These are phyloP conservation scores for Populus hybrid DNA, from an alignment of 441 rosid genomes.

Conservation along the genomic window DNA sequence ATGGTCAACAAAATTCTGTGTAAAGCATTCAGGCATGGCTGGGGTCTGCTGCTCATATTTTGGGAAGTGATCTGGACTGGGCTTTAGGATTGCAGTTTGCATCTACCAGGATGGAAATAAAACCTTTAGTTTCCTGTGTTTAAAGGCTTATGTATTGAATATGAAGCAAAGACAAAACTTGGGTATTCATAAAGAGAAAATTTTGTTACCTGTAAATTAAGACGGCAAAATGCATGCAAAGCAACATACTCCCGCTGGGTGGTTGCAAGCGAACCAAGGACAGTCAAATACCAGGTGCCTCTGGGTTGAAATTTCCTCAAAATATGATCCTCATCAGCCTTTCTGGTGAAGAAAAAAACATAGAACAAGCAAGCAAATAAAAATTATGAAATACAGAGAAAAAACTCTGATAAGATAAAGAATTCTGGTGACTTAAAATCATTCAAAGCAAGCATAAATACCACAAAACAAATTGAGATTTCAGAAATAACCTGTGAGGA, in stretches of 20 bases:
- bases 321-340: slow-evolving; percentile 78
- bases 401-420: not conserved
- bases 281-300: slow-evolving; percentile 82
- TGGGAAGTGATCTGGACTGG: slow-evolving; percentile 93
- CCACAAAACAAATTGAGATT: not conserved
- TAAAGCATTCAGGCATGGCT: slow-evolving; percentile 92
- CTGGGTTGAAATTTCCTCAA: slow-evolving; percentile 78
- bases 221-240: slow-evolving; percentile 94
- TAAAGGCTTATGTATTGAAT: too few relatives aligned
- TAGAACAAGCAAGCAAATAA: not conserved
- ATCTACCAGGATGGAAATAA: slow-evolving; percentile 43
- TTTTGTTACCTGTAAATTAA: slow-evolving; percentile 71
- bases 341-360: slow-evolving; percentile 35
- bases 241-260: slow-evolving; percentile 99
- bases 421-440: not conserved
- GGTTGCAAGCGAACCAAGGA: slow-evolving; percentile 97
- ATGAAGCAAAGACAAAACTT: not conserved
- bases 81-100: slow-evolving; percentile 96
- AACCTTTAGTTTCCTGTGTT: slow-evolving; percentile 16
- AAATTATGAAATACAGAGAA: slow-evolving; percentile 5
- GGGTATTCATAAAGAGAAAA: not conserved
- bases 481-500: slow-evolving; percentile 45
- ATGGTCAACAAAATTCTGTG: slow-evolving; percentile 75
- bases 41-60: slow-evolving; percentile 90
- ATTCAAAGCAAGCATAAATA: slow-evolving; percentile 3